phyloP scores from a whole-genome alignment of 495 filamentous ascomycete species.

The Aspergillus heteromorphus region DNA sequence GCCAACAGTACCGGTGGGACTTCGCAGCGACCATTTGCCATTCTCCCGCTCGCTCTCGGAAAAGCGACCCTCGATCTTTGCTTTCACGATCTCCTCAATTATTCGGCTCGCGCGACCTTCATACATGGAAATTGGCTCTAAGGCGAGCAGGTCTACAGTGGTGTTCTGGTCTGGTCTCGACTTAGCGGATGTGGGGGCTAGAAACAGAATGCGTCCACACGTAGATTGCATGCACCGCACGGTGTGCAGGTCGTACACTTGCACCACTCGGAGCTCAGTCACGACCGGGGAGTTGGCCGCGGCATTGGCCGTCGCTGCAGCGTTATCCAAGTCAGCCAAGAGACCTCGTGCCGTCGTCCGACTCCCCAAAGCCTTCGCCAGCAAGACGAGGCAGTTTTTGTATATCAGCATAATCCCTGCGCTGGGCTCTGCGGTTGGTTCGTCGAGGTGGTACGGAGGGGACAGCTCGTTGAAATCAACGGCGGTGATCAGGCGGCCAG shows the following conservation, averaged over 20 bases:
- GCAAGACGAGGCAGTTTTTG: conserved; percentile 70
- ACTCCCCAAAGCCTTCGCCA: conserved; percentile 59
- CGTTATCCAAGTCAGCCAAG: conserved; percentile 69
- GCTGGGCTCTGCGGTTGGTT: conserved; percentile 30
- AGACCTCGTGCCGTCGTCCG: conserved; percentile 69
- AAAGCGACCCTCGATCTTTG: conserved; percentile 78
- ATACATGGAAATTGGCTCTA: conserved; percentile 57
- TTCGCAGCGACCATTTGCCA: conserved; percentile 71
- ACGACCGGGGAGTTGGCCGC: conserved; percentile 24
- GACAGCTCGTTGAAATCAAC: conserved; percentile 74
- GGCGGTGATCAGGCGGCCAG: conserved; percentile 77
- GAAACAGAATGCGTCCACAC: conserved; percentile 66
- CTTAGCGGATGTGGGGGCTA: conserved; percentile 56
- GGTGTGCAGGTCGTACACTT: conserved; percentile 63
- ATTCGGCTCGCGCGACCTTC: conserved; percentile 72
- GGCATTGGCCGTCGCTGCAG: conserved; percentile 45
- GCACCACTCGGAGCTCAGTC: conserved; percentile 65
- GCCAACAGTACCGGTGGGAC: conserved; percentile 51
- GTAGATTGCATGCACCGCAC: conserved; percentile 71
- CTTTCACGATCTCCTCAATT: conserved; percentile 81
- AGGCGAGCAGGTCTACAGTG: conserved; percentile 56
- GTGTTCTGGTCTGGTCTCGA: conserved; percentile 41
- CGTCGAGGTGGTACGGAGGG: conserved; percentile 60
- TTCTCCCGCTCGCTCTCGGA: conserved; percentile 72
- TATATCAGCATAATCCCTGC: conserved; percentile 78